Conservation (phyloP, 2,329 filamentous ascomycete species). For the Xylariaceae sp. region DNA sequence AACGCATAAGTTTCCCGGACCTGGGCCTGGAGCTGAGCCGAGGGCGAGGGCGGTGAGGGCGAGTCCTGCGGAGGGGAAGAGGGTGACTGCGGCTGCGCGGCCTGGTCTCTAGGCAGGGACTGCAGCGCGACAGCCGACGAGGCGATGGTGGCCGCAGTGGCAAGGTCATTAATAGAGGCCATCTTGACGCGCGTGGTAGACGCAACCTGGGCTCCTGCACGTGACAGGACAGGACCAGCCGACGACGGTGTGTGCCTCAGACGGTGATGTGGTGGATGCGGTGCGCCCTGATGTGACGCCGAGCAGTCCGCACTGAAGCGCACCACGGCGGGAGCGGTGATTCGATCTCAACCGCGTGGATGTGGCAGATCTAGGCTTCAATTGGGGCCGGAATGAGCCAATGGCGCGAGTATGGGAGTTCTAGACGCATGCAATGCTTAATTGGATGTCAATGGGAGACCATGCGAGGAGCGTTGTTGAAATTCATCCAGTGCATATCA, state of each 20-base stretch:
- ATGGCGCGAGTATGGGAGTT: slow-evolving; percentile 7
- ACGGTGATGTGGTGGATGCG: too few species aligned
- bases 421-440: slow-evolving; percentile 11
- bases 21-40: slow-evolving; percentile 19
- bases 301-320: background rate
- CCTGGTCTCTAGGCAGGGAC: slow-evolving; percentile 20
- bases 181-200: slow-evolving; percentile 23
- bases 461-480: background rate
- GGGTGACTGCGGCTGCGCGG: slow-evolving; percentile 11
- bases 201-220: slow-evolving; percentile 5
- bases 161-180: slow-evolving; percentile 48
- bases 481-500: background rate
- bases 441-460: slow-evolving; percentile 17
- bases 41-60: slow-evolving; percentile 16
- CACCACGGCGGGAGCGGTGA: background rate
- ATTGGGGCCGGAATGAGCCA: slow-evolving; percentile 3
- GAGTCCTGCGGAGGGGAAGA: slow-evolving; percentile 9
- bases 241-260: background rate
- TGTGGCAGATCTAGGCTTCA: slow-evolving; percentile 3
- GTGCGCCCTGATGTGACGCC: too few species aligned
- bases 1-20: slow-evolving; percentile 18
- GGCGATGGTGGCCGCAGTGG: slow-evolving; percentile 43
- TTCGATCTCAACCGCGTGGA: slow-evolving; percentile 9
- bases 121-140: slow-evolving; percentile 33
- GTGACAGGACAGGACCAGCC: slow-evolving; percentile 5